A percentile compares a stretch with the other conserved stretches of the same genome.
Evolutionary conservation across 805 yeast species (phyloP).

Genomic region (Kluyveromyces nonfermentans): DNA sequence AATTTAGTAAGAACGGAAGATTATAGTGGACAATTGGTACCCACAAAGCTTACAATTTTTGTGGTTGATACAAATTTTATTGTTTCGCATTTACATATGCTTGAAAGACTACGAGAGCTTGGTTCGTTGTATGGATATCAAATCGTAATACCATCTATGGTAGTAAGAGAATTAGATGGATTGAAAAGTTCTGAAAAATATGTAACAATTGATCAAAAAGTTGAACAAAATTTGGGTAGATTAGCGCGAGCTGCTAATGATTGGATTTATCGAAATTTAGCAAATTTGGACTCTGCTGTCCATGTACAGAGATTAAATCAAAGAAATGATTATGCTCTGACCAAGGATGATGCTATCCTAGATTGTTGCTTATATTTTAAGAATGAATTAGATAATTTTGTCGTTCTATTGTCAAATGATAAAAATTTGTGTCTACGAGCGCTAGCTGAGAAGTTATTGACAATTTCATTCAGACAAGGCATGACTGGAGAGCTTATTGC

Average conservation of each 20-base stretch:
- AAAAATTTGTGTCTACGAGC: constrained; percentile 77
- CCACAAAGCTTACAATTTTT: constrained; percentile 30
- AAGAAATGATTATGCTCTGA: constrained; percentile 34
- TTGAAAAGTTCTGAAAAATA: constrained; percentile 41
- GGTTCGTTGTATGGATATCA: constrained; percentile 35
- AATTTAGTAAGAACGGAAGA: neutral
- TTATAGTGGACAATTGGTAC: neutral
- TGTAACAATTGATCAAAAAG: constrained; percentile 5
- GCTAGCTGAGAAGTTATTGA: constrained; percentile 50
- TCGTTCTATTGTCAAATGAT: constrained; percentile 70
- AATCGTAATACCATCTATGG: constrained; percentile 62
- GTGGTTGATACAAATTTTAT: constrained; percentile 81
- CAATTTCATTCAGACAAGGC: constrained; percentile 41
- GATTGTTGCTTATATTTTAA: constrained; percentile 72
- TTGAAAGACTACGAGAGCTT: constrained; percentile 42
- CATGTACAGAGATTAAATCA: constrained; percentile 59
- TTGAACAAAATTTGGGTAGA: constrained; percentile 35
- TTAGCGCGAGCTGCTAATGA: constrained; percentile 65
- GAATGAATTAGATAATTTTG: constrained; percentile 32
- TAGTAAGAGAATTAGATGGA: constrained; percentile 74
- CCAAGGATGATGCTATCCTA: constrained; percentile 72
- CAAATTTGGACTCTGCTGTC: constrained; percentile 40
- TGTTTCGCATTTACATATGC: constrained; percentile 51
- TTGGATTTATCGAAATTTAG: constrained; percentile 62
- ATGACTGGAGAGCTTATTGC: constrained; percentile 44